Evolutionary conservation across 2,329 filamentous ascomycete genomes (phyloP).

Genomic region (Tympanopsis confertula): DNA sequence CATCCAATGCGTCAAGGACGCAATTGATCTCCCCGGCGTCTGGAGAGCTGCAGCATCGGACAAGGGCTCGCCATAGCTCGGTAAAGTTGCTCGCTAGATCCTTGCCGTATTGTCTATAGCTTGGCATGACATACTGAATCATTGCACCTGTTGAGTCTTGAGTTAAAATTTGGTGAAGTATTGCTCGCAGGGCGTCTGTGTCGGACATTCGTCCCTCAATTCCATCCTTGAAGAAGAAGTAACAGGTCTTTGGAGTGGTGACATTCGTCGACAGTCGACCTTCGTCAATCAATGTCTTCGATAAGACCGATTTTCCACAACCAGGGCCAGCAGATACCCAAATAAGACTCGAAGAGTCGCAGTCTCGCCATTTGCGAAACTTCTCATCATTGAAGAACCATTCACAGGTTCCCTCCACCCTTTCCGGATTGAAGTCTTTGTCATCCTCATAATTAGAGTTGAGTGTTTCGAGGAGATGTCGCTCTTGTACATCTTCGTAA

Average conservation of each 20-base stretch:
- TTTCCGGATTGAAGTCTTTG: slow-evolving; percentile 15
- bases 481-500: slow-evolving; percentile 6
- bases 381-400: slow-evolving; percentile 16
- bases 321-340: slow-evolving; percentile 20
- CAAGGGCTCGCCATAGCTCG: slow-evolving; percentile 8
- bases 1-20: slow-evolving; percentile 18
- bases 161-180: slow-evolving; percentile 15
- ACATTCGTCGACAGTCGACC: slow-evolving; percentile 7
- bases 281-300: slow-evolving; percentile 15
- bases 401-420: slow-evolving; percentile 16
- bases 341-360: slow-evolving; percentile 9
- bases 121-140: slow-evolving; percentile 4
- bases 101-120: slow-evolving; percentile 3
- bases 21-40: slow-evolving; percentile 12
- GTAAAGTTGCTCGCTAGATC: slow-evolving; percentile 5
- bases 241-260: slow-evolving; percentile 12
- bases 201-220: slow-evolving; percentile 8
- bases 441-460: slow-evolving; percentile 11
- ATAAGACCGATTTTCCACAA: slow-evolving; percentile 20
- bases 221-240: slow-evolving; percentile 22
- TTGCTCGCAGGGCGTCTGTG: slow-evolving; percentile 8
- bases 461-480: slow-evolving; percentile 8
- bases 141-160: slow-evolving; percentile 3
- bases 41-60: slow-evolving; percentile 2
- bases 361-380: slow-evolving; percentile 14